These are phyloP conservation scores for Adansonia digitata DNA, from an alignment of 345 rosid genomes.

Conservation along the genomic window DNA sequence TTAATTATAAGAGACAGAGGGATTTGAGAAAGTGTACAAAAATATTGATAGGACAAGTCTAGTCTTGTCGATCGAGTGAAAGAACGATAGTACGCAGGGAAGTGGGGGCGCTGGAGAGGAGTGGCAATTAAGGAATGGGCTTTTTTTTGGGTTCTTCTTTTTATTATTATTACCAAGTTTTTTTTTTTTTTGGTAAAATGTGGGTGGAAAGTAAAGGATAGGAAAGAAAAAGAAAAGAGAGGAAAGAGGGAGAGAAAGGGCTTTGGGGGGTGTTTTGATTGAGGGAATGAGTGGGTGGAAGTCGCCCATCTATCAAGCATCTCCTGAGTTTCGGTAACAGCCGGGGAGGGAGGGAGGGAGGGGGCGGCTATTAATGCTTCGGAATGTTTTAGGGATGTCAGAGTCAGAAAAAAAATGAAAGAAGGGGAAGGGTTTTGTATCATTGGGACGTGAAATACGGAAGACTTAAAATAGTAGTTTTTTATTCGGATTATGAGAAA, in stretches of 20 bases:
- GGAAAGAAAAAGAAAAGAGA: neutral
- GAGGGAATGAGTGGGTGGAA: slow-evolving; percentile 62
- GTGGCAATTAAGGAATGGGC: too few species aligned
- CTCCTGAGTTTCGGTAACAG: slow-evolving; percentile 30
- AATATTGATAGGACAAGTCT: slow-evolving; percentile 33
- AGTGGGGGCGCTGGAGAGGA: too few species aligned
- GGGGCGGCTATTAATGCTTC: slow-evolving; percentile 37
- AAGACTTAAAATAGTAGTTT: too few species aligned
- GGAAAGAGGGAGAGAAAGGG: slow-evolving; percentile 12
- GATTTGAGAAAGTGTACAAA: slow-evolving; percentile 33
- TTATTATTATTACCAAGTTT: neutral
- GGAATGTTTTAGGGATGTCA: slow-evolving; percentile 38
- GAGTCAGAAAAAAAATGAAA: too few species aligned
- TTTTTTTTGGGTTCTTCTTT: neutral
- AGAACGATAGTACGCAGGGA: slow-evolving; percentile 11
- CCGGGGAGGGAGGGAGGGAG: slow-evolving; percentile 45
- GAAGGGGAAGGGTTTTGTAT: too few species aligned
- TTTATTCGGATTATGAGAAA: too few species aligned
- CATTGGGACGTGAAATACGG: too few species aligned
- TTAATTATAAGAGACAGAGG: slow-evolving; percentile 16
- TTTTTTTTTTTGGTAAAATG: neutral
- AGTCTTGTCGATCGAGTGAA: slow-evolving; percentile 35
- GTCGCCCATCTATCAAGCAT: slow-evolving; percentile 20
- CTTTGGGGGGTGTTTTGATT: slow-evolving; percentile 27
- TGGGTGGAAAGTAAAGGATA: neutral